Conservation (phyloP, 2,329 filamentous ascomycete genomes). For the Phyllosticta capitalensis region DNA sequence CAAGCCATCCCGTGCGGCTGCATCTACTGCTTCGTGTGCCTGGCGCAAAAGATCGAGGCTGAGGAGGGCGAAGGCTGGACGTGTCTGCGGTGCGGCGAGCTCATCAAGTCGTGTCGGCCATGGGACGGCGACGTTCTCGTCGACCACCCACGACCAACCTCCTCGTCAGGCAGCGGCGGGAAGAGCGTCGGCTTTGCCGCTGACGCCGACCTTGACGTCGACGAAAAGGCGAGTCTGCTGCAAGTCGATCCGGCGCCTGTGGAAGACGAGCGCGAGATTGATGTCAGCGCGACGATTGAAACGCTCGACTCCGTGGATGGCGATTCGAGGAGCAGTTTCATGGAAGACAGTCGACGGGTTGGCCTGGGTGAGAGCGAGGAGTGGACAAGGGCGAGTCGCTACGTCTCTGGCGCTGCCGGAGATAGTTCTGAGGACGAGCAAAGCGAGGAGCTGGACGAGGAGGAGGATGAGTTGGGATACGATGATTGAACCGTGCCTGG, state of each 20-base stretch:
- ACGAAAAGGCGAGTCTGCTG: conserved; percentile 13
- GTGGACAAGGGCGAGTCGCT: conserved; percentile 27
- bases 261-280: conserved; percentile 14
- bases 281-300: conserved; percentile 3
- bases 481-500: not conserved
- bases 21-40: conserved; percentile 90
- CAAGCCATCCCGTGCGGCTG: conserved; percentile 82
- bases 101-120: conserved; percentile 75
- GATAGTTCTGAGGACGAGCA: conserved; percentile 22
- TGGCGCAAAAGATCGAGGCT: conserved; percentile 80
- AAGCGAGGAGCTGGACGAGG: conserved; percentile 27
- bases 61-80: conserved; percentile 93
- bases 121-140: conserved; percentile 81
- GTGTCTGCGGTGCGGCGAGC: conserved; percentile 78
- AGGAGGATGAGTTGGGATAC: conserved; percentile 18
- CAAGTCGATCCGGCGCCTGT: conserved; percentile 27
- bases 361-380: conserved; percentile 24
- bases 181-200: conserved; percentile 22
- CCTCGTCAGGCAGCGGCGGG: conserved; percentile 3
- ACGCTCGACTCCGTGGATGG: not conserved
- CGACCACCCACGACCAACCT: conserved; percentile 12
- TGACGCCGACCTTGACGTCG: conserved; percentile 14
- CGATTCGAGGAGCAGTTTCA: not conserved
- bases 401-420: conserved; percentile 17
- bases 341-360: conserved; percentile 2